These are phyloP conservation scores for Colletotrichum theobromicola DNA, from an alignment of 2,329 filamentous ascomycete genomes.

Conservation along the genomic window DNA sequence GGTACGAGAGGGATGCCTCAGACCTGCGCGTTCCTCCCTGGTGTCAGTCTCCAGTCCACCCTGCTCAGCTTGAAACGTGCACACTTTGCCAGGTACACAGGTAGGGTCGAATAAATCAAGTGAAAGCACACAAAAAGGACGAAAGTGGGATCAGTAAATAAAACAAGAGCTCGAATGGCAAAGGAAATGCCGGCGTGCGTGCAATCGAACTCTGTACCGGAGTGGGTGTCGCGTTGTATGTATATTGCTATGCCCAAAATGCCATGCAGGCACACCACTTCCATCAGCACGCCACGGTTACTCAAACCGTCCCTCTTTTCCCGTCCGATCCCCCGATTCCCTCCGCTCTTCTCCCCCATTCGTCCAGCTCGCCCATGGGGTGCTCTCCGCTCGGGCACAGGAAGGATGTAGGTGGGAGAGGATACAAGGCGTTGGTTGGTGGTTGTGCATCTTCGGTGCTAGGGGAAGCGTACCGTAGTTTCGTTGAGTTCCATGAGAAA, in stretches of 20 bases:
- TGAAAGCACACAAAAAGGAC: background rate
- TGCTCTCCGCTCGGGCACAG: background rate
- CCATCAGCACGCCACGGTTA: background rate
- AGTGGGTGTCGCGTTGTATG: background rate
- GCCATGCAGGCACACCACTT: background rate
- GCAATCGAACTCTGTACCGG: background rate
- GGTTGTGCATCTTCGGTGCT: background rate
- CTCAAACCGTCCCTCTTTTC: background rate
- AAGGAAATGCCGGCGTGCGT: background rate
- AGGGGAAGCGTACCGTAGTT: background rate
- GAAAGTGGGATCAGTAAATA: background rate
- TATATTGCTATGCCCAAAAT: background rate
- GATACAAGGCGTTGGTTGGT: background rate
- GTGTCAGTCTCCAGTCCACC: slow-evolving; percentile 4
- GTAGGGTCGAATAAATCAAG: background rate
- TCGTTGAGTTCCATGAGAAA: background rate
- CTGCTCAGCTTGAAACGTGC: background rate
- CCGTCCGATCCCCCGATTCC: slow-evolving; percentile 13
- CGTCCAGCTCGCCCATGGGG: background rate
- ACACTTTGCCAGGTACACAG: background rate
- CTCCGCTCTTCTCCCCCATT: slow-evolving; percentile 9
- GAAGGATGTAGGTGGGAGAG: background rate
- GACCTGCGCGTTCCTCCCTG: slow-evolving; percentile 17
- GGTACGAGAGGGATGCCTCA: slow-evolving; percentile 19
- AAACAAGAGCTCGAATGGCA: background rate